Evolutionary conservation across 2,329 filamentous ascomycete species (phyloP).

Genomic region (Pyricularia pennisetigena): DNA sequence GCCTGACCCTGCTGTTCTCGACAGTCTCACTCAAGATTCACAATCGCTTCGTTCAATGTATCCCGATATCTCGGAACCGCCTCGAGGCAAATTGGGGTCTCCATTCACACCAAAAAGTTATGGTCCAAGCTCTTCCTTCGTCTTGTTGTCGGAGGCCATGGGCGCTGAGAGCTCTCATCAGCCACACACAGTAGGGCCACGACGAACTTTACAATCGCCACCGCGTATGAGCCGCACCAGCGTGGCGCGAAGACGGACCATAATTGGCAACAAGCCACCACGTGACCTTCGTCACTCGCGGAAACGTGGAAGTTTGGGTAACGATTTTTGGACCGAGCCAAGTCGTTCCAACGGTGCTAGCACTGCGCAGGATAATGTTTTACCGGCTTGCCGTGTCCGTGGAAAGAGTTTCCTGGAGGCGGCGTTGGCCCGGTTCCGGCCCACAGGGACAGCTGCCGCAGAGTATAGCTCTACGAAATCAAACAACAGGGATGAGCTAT

Average conservation of each 20-base stretch:
- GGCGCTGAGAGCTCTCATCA: conserved; percentile 16
- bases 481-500: conserved; percentile 24
- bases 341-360: conserved; percentile 5
- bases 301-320: conserved; percentile 37
- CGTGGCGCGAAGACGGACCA: conserved; percentile 27
- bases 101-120: conserved; percentile 50
- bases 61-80: not conserved
- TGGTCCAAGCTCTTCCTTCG: conserved; percentile 42
- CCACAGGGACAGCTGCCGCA: conserved; percentile 4
- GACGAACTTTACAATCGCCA: conserved; percentile 42
- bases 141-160: not conserved
- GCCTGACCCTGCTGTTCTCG: conserved; percentile 3
- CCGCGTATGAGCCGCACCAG: conserved; percentile 44
- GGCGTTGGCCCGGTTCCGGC: conserved; percentile 8
- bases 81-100: conserved; percentile 33
- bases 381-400: not conserved
- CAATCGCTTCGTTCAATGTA: not conserved
- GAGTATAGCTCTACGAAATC: conserved; percentile 25
- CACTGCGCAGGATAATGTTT: not conserved
- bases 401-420: conserved; percentile 1
- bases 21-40: not conserved
- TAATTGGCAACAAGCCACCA: conserved; percentile 23
- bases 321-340: conserved; percentile 43
- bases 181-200: conserved; percentile 38
- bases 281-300: conserved; percentile 30